Conservation (phyloP, 2,329 filamentous ascomycete species). For the Aureobasidium sp. region DNA sequence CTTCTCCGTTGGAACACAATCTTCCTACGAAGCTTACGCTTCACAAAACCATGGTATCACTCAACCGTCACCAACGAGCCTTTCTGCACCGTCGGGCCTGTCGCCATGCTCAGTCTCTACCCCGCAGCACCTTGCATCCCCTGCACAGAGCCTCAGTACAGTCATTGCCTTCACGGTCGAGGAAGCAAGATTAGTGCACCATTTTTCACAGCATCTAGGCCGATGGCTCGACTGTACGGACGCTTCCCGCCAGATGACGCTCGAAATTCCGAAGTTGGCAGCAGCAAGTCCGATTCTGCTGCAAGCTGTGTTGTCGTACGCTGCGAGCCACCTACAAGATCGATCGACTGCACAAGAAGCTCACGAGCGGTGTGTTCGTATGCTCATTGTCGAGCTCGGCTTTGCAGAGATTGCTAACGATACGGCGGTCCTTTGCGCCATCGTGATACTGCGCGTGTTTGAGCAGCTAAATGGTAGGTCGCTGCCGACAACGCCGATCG, state of each 20-base stretch:
- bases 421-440: conserved; percentile 19
- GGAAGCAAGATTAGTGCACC: background rate
- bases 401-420: background rate
- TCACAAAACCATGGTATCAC: background rate
- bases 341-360: background rate
- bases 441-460: conserved; percentile 22
- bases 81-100: background rate
- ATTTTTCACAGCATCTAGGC: background rate
- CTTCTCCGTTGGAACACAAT: too few relatives aligned
- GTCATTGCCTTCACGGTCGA: background rate
- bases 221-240: conserved; percentile 4
- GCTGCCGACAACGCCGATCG: background rate
- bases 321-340: background rate
- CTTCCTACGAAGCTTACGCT: too few relatives aligned
- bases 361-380: conserved; percentile 3
- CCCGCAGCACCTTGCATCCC: background rate
- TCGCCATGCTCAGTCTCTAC: background rate
- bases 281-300: background rate
- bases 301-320: conserved; percentile 1
- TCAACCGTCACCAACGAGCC: background rate
- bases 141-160: background rate
- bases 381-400: conserved; percentile 2
- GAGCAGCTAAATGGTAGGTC: conserved; percentile 22
- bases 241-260: background rate
- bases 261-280: background rate